Base-by-base conservation (phyloP, 805 yeast species). In the Myxozyma lipomycoides region DNA sequence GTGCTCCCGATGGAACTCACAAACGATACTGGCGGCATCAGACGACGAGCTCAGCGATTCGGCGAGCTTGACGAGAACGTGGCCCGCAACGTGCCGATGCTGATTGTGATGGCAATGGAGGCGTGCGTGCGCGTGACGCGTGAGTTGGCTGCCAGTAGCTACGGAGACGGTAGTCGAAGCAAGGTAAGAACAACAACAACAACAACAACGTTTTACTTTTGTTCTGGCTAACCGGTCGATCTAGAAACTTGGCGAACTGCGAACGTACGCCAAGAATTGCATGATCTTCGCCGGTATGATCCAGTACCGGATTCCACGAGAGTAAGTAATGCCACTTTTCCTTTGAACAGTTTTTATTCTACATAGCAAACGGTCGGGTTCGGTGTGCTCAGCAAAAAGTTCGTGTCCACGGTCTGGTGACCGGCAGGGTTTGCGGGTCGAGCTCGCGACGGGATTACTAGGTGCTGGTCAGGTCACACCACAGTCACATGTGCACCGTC, bases 251-350 rank as follows among this genome's bases (percentile, higher is more conserved):
- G 72, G 67, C 2, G 77, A 79, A 38, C 70, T 87, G 62, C 73
- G 74, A 45, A 76, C 76, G 55, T 74, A 84, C 56, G 88, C 95
- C 1, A 84, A 81, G 66, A 88, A 88, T 67, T 85, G 95, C 67
- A 88, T 90, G 89, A 80, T 90, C 2, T 91, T 84, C 67, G 95
- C 97, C 4, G 98, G 97, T 54, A 84, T 91, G 82, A 83, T 90
- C 34, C 95, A 87, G 69, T 89, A 86, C 69, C 83, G 84, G 65
- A 87, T 90, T 95, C 95, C 96, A 6, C 70, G 84, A 51, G 68
- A 66, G 50, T 56, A 41, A 40, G 59, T 52, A 18, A 9, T 18
- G 9, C n/a, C 4, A 18, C 10, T 25, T 18, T 21, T 28, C 1
- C 43, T 30, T 25, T 37, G 21, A 43, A 28, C 17, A 9, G 30